Base-by-base conservation (phyloP, 2,329 filamentous ascomycete species). In the Ophiostoma fasciatum region DNA sequence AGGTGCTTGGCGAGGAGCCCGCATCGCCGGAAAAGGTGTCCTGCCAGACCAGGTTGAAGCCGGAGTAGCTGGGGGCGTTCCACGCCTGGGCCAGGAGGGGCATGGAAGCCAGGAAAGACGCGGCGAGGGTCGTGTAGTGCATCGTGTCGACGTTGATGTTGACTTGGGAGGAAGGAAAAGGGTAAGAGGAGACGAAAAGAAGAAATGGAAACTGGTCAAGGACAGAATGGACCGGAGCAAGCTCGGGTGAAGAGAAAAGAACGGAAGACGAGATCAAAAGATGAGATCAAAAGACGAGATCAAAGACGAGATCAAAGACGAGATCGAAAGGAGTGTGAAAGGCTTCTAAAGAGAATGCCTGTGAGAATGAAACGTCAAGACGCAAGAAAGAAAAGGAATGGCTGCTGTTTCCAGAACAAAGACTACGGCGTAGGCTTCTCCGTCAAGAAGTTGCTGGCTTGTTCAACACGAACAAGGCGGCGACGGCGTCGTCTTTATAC, bases 21-120 rank as follows among this genome's bases (percentile, higher is more conserved):
- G 56, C 49, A 7, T 51, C 37, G 10, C 64, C 64, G 17, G 45
- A 22, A 42, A 70, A 70, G 15, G 45, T 53, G 15, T 68, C 65
- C 29, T 56, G 47, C 63, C 64, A 70, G 38, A 62, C 41, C 7
- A 59, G 46, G 17, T 49, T 58, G 48, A 59, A 62, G 28, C 62
- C 63, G 6, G 49, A 38, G 36, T 63, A 55, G 14, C 41, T 45
- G 0, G 64, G 65, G 1, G 55, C 48, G 9, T 45, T 40, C 45
- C 55, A 55, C n/a, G 59, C 59, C n/a, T 43, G 45, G 28, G 44
- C 49, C 13, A 55, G 29, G 15, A 52, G 40, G 8, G 43, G 42
- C 26, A 54, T 26, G 17, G 51, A 43, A 12, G 40, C 42, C n/a
- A 54, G 38, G 22, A 48, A 30, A 13, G 36, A 30, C 11, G 34